These are phyloP conservation scores for Kalanchoe fedtschenkoi DNA, from an alignment of 164 flowering plant genomes.

Conservation along the genomic window DNA sequence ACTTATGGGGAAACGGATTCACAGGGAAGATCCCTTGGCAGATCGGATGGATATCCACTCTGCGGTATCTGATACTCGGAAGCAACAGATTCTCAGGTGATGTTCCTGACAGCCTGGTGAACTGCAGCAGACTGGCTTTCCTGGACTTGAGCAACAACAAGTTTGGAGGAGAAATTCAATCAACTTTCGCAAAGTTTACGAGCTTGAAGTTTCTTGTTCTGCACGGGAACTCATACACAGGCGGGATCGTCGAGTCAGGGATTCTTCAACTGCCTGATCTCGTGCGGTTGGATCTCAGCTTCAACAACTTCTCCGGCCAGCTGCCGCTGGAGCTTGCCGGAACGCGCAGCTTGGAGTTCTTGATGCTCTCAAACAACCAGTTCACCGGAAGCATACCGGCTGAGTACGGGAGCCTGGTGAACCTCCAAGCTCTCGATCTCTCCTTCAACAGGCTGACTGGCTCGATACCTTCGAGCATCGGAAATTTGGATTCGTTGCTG, in stretches of 20 bases:
- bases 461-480: slow-evolving; percentile 52
- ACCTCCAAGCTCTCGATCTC: slow-evolving; percentile 74
- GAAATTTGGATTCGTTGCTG: slow-evolving; percentile 57
- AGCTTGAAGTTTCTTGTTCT: slow-evolving; percentile 49
- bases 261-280: slow-evolving; percentile 45
- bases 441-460: slow-evolving; percentile 59
- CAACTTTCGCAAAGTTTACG: slow-evolving; percentile 33
- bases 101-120: slow-evolving; percentile 51
- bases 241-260: slow-evolving; percentile 56
- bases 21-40: slow-evolving; percentile 42
- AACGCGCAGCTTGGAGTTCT: slow-evolving; percentile 37
- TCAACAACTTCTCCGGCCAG: slow-evolving; percentile 54
- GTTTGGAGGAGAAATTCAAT: slow-evolving; percentile 49
- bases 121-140: slow-evolving; percentile 37
- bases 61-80: slow-evolving; percentile 45
- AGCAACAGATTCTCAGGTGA: slow-evolving; percentile 44
- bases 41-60: slow-evolving; percentile 39
- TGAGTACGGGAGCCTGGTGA: slow-evolving; percentile 46
- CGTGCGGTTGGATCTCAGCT: slow-evolving; percentile 59
- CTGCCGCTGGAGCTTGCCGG: slow-evolving; percentile 49
- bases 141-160: slow-evolving; percentile 47
- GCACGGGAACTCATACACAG: slow-evolving; percentile 54
- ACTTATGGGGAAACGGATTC: slow-evolving; percentile 56
- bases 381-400: slow-evolving; percentile 58
- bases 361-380: slow-evolving; percentile 50